phyloP scores from a whole-genome alignment of 495 filamentous ascomycete species.

The Penicillium pancosmium region DNA sequence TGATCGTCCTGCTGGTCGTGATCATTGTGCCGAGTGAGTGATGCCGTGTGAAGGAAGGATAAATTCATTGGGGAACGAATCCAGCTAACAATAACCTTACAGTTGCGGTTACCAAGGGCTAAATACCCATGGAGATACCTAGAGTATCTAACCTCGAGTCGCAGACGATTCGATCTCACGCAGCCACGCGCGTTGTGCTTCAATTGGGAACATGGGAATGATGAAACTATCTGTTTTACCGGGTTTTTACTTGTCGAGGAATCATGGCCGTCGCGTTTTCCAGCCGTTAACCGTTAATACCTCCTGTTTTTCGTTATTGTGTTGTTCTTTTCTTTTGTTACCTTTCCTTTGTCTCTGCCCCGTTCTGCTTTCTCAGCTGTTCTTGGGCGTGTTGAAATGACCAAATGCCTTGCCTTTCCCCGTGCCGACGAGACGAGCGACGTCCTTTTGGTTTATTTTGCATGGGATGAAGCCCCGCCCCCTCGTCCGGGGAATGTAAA shows the following conservation, averaged over 20 bases:
- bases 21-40: slow-evolving; percentile 88
- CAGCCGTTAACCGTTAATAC: slow-evolving; percentile 43
- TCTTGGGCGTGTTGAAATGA: slow-evolving; percentile 48
- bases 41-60: background rate
- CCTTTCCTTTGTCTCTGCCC: slow-evolving; percentile 1
- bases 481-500: slow-evolving; percentile 37
- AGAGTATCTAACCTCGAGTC: background rate
- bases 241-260: slow-evolving; percentile 34
- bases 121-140: slow-evolving; percentile 11
- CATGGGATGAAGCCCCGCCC: slow-evolving; percentile 7
- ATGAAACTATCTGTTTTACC: slow-evolving; percentile 29
- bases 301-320: slow-evolving; percentile 42
- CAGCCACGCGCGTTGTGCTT: slow-evolving; percentile 29
- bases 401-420: slow-evolving; percentile 38
- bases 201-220: slow-evolving; percentile 33
- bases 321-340: background rate
- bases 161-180: slow-evolving; percentile 6
- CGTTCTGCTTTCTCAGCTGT: background rate
- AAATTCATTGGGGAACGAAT: background rate
- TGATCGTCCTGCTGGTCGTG: slow-evolving; percentile 85
- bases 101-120: slow-evolving; percentile 38
- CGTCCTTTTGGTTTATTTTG: slow-evolving; percentile 4
- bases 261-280: slow-evolving; percentile 37
- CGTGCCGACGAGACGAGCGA: slow-evolving; percentile 35
- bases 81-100: slow-evolving; percentile 7